A percentile compares a stretch with the other conserved stretches of the same genome.
Evolutionary conservation across 208 protist genomes (phyloP).

Genomic region (Leishmania guyanensis): DNA sequence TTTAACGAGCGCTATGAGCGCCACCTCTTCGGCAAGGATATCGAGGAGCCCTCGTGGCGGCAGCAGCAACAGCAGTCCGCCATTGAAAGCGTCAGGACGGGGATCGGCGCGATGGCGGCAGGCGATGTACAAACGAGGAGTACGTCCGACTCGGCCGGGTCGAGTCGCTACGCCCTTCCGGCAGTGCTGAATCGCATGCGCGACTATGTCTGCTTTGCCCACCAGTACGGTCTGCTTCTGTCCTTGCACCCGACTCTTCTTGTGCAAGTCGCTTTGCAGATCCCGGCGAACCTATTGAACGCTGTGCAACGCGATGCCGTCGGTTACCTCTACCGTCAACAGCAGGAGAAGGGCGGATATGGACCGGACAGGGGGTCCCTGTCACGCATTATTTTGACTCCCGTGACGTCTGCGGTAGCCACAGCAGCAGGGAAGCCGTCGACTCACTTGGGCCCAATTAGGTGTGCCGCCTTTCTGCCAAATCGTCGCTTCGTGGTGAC

Average conservation of each 20-base stretch:
- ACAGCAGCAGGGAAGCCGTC: slow-evolving; percentile 4
- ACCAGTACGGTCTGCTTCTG: slow-evolving; percentile 52
- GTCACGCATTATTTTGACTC: slow-evolving; percentile 17
- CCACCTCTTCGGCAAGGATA: slow-evolving; percentile 52
- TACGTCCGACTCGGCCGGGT: background rate
- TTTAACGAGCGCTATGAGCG: slow-evolving; percentile 72
- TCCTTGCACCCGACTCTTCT: slow-evolving; percentile 59
- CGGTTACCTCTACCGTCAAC: slow-evolving; percentile 27
- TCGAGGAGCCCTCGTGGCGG: slow-evolving; percentile 21
- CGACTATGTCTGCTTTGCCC: slow-evolving; percentile 81
- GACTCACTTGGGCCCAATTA: slow-evolving; percentile 55
- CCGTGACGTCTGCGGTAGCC: background rate
- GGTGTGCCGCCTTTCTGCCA: slow-evolving; percentile 36
- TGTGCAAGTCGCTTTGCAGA: slow-evolving; percentile 57
- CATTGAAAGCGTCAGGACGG: background rate
- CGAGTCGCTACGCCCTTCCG: slow-evolving; percentile 20
- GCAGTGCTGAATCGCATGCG: slow-evolving; percentile 45
- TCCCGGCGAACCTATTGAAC: slow-evolving; percentile 18
- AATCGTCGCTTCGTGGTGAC: slow-evolving; percentile 56
- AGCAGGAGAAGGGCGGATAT: slow-evolving; percentile 3
- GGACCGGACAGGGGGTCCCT: background rate
- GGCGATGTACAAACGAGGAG: background rate
- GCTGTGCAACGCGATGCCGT: slow-evolving; percentile 35
- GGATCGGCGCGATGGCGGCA: background rate
- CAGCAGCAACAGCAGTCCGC: background rate